These are phyloP conservation scores for Boletus rubescentipes DNA, from an alignment of 768 basidiomycete species.

Conservation along the genomic window DNA sequence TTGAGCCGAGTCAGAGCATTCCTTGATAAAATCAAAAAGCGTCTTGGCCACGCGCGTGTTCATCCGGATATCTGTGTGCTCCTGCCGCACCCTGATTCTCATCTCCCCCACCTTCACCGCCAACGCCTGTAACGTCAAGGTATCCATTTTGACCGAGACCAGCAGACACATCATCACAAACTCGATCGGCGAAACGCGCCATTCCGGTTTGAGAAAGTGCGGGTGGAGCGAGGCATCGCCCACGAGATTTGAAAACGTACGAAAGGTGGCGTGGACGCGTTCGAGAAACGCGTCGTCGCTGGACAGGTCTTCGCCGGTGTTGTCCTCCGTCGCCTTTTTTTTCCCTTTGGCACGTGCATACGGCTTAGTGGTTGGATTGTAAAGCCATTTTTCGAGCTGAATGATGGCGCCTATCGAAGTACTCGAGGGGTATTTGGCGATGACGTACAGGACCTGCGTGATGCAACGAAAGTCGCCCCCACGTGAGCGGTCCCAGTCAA, in stretches of 20 bases:
- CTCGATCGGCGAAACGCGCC: slow-evolving; percentile 67
- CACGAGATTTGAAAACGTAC: slow-evolving; percentile 47
- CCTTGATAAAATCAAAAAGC: slow-evolving; percentile 52
- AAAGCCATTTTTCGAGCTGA: slow-evolving; percentile 54
- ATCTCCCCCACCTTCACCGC: slow-evolving; percentile 47
- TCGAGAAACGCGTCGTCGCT: slow-evolving; percentile 34
- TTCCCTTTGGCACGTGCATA: slow-evolving; percentile 12
- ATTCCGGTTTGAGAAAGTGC: slow-evolving; percentile 39
- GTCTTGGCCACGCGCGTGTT: slow-evolving; percentile 58
- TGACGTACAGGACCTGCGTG: slow-evolving; percentile 50
- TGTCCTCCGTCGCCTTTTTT: slow-evolving; percentile 18
- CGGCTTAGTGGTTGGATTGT: slow-evolving; percentile 17
- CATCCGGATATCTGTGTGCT: slow-evolving; percentile 64
- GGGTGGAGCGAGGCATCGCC: slow-evolving; percentile 33
- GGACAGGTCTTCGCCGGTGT: slow-evolving; percentile 22
- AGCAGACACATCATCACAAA: slow-evolving; percentile 58
- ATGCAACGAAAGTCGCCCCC: slow-evolving; percentile 61
- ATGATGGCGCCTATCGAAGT: slow-evolving; percentile 31
- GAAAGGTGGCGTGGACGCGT: slow-evolving; percentile 43
- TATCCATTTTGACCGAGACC: slow-evolving; percentile 48
- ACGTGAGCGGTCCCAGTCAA: slow-evolving; percentile 52
- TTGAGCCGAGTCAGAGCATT: slow-evolving; percentile 4
- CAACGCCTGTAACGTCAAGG: slow-evolving; percentile 39
- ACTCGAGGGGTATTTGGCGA: slow-evolving; percentile 43
- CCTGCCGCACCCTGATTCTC: slow-evolving; percentile 51